Conservation (phyloP, 192 early-diverging fungal genomes). For the Chytriomyces hyalinus region DNA sequence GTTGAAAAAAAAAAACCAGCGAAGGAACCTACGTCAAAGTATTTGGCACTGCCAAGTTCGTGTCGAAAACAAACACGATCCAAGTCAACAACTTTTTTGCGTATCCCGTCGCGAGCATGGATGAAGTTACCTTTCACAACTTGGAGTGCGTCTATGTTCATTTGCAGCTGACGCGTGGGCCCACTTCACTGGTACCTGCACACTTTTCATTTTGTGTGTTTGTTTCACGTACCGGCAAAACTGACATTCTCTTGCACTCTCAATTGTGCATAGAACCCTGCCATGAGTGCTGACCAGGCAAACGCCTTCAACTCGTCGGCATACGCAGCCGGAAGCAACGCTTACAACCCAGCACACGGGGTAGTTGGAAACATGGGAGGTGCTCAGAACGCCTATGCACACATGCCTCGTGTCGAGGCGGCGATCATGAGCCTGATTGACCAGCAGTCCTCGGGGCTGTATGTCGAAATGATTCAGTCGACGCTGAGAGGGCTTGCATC, state of each 20-base stretch:
- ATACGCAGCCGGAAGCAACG: neutral
- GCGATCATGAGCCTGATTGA: conserved; percentile 4
- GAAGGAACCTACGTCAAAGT: conserved; percentile 74
- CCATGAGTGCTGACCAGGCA: conserved; percentile 26
- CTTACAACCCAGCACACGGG: neutral
- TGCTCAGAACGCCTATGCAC: neutral
- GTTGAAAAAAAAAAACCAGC: conserved; percentile 45
- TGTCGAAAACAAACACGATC: conserved; percentile 59
- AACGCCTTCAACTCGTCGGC: conserved; percentile 15
- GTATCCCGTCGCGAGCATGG: conserved; percentile 66
- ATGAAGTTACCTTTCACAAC: conserved; percentile 81
- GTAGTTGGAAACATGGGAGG: neutral
- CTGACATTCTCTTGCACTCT: no score
- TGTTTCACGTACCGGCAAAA: no score
- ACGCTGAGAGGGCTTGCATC: conserved; percentile 15
- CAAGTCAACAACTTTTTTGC: conserved; percentile 47
- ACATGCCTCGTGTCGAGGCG: conserved; percentile 19
- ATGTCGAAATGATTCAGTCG: neutral
- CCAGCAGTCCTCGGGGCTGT: neutral
- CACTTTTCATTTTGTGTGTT: no score
- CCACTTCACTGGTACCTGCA: neutral
- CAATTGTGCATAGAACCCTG: neutral
- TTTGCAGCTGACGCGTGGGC: conserved; percentile 55
- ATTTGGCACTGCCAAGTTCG: conserved; percentile 64
- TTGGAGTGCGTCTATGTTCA: conserved; percentile 73